Conservation (phyloP, 257 asterid species). For the Solanum ahanhuiri region DNA sequence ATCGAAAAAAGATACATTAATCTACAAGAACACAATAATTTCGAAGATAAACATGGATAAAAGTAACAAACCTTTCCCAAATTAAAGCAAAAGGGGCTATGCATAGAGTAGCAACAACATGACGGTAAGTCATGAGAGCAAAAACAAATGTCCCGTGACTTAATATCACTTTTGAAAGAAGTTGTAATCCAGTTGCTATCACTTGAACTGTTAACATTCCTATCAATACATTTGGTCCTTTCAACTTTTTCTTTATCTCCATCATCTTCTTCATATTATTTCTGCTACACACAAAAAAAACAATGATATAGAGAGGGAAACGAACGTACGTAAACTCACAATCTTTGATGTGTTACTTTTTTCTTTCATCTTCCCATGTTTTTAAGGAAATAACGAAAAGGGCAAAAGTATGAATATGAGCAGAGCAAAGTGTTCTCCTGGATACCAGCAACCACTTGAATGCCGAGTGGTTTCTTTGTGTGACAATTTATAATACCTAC, state of each 20-base stretch:
- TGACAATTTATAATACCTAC: not conserved
- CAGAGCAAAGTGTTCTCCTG: not conserved
- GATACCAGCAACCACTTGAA: not conserved
- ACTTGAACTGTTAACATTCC: constrained; percentile 50
- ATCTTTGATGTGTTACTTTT: not conserved
- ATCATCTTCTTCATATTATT: not conserved
- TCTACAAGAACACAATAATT: not conserved
- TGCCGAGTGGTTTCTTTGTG: not conserved
- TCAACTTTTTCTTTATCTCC: constrained; percentile 4
- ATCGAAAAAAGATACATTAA: not conserved
- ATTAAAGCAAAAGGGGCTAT: constrained; percentile 40
- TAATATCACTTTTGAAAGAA: constrained; percentile 44
- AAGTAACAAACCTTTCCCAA: constrained; percentile 34
- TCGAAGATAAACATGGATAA: not conserved
- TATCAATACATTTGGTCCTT: constrained; percentile 7
- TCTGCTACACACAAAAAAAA: not conserved
- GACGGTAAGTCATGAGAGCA: constrained; percentile 46
- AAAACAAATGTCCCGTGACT: constrained; percentile 36
- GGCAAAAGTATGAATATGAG: not conserved
- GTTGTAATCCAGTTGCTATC: constrained; percentile 42
- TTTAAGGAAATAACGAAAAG: not conserved
- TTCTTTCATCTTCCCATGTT: not conserved
- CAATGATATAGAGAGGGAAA: not conserved
- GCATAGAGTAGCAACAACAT: constrained; percentile 32
- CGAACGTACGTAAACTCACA: not conserved